These are phyloP conservation scores for Talaromyces funiculosus DNA, from an alignment of 2,329 filamentous ascomycete species.

Conservation along the genomic window DNA sequence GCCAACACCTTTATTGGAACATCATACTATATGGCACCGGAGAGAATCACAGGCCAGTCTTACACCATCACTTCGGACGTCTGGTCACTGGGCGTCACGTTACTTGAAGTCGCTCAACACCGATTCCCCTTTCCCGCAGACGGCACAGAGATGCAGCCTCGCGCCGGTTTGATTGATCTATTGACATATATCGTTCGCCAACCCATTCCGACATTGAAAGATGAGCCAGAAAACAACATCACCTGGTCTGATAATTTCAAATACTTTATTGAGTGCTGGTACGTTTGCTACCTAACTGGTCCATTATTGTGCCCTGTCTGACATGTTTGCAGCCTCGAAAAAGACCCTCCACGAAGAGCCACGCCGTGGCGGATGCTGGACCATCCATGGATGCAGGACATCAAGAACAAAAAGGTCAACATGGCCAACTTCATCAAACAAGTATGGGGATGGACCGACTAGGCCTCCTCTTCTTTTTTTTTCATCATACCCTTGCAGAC, in stretches of 20 bases:
- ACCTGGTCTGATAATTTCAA: conserved; percentile 98
- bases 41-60: conserved; percentile 93
- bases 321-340: conserved; percentile 69
- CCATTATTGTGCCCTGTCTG: conserved; percentile 2
- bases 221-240: conserved; percentile 83
- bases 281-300: conserved; percentile 41
- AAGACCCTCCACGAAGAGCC: conserved; percentile 77
- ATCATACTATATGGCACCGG: conserved; percentile 98
- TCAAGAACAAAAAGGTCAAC: conserved; percentile 92
- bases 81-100: conserved; percentile 92
- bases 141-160: conserved; percentile 89
- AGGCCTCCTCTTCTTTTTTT: neutral
- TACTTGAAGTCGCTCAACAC: conserved; percentile 98
- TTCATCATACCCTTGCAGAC: neutral
- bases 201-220: conserved; percentile 89
- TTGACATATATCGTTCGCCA: conserved; percentile 97
- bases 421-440: conserved; percentile 91
- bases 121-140: conserved; percentile 97
- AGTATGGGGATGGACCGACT: conserved; percentile 94
- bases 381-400: conserved; percentile 97
- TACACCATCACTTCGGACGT: conserved; percentile 99
- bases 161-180: conserved; percentile 87
- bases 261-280: conserved; percentile 99
- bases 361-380: conserved; percentile 99
- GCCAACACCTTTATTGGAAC: conserved; percentile 99